These are phyloP conservation scores for Bipolaris victoriae DNA, from an alignment of 2,329 filamentous ascomycete genomes.

Conservation along the genomic window DNA sequence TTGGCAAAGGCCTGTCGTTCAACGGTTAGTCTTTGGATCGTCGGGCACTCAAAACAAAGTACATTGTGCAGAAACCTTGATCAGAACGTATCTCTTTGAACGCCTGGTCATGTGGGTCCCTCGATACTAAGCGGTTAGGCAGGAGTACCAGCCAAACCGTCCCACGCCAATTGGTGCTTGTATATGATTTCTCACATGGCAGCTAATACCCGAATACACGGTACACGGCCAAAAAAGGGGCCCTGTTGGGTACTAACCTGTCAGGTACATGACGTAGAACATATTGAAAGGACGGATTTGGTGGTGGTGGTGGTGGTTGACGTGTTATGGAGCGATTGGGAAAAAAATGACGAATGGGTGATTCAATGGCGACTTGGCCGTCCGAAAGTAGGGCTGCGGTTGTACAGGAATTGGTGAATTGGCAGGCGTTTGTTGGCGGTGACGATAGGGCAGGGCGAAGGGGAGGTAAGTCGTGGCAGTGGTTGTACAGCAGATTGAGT, in stretches of 20 bases:
- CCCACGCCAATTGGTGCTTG: slow-evolving; percentile 4
- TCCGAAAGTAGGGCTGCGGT: slow-evolving; percentile 30
- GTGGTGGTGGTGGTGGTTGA: slow-evolving; percentile 15
- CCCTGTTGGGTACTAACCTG: slow-evolving; percentile 41
- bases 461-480: slow-evolving; percentile 43
- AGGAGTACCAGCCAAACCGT: slow-evolving; percentile 38
- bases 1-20: slow-evolving; percentile 79
- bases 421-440: slow-evolving; percentile 45
- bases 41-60: slow-evolving; percentile 40
- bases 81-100: background rate
- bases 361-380: slow-evolving; percentile 35
- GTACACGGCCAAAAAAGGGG: slow-evolving; percentile 6
- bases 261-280: slow-evolving; percentile 55
- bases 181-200: background rate
- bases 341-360: slow-evolving; percentile 28
- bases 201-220: slow-evolving; percentile 7
- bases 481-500: slow-evolving; percentile 41
- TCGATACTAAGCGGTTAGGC: slow-evolving; percentile 9
- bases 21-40: slow-evolving; percentile 31
- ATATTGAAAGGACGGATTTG: slow-evolving; percentile 33
- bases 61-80: slow-evolving; percentile 5
- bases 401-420: slow-evolving; percentile 38
- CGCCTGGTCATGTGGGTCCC: slow-evolving; percentile 7
- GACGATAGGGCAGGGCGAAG: slow-evolving; percentile 33
- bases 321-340: slow-evolving; percentile 34